phyloP scores from a whole-genome alignment of 495 filamentous ascomycete genomes.

The Aspergillus heteromorphus region DNA sequence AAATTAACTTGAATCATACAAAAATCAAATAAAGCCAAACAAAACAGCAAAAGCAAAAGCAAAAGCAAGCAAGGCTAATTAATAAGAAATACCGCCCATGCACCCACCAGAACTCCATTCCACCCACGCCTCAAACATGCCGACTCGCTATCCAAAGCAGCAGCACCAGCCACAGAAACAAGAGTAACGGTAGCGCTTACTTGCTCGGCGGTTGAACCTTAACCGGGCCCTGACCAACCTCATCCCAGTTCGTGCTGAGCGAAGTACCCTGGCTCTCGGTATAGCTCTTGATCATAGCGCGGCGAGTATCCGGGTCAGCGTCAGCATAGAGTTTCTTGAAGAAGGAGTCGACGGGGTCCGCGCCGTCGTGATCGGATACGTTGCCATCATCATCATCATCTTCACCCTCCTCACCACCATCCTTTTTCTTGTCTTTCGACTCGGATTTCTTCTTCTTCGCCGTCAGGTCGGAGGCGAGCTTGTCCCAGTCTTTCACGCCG shows the following conservation, averaged over 20 bases:
- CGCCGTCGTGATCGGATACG: conserved; percentile 52
- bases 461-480: conserved; percentile 55
- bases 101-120: too few species aligned
- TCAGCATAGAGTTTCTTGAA: conserved; percentile 87
- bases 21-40: too few species aligned
- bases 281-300: conserved; percentile 98
- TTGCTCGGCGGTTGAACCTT: conserved; percentile 61
- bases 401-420: conserved; percentile 10
- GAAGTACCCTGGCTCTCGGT: conserved; percentile 88
- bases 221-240: conserved; percentile 70
- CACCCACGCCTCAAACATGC: too few species aligned
- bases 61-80: too few species aligned
- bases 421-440: not conserved
- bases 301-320: conserved; percentile 71
- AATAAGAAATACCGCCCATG: too few species aligned
- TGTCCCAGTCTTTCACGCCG: conserved; percentile 92
- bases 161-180: not conserved
- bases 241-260: conserved; percentile 87
- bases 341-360: conserved; percentile 73
- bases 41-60: too few species aligned
- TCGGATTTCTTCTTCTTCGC: conserved; percentile 32
- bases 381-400: conserved; percentile 30
- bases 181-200: not conserved
- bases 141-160: too few species aligned
- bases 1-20: too few species aligned